Conservation (phyloP, 306 rosid genomes). For the Sophora flavescens region DNA sequence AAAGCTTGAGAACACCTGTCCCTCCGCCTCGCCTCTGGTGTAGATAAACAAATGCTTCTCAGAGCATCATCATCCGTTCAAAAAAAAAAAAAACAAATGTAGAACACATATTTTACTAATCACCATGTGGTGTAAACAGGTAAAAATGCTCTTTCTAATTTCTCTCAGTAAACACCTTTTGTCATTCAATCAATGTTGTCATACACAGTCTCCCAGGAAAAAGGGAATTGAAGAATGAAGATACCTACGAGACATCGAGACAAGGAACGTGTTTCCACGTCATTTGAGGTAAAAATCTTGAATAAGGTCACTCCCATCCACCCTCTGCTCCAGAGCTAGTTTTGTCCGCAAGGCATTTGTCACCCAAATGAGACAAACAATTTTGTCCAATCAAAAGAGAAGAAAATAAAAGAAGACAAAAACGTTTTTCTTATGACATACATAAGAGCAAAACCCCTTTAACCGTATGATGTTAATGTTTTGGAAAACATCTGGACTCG, state of each 20-base stretch:
- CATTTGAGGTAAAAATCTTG: conserved; percentile 22
- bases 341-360: conserved; percentile 18
- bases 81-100: too few relatives aligned
- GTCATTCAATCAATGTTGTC: background rate
- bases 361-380: conserved; percentile 37
- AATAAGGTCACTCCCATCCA: conserved; percentile 24
- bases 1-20: too few relatives aligned
- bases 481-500: conserved; percentile 28
- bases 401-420: conserved; percentile 1
- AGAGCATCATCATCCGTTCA: too few relatives aligned
- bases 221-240: conserved; percentile 30
- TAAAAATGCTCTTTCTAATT: too few relatives aligned
- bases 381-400: conserved; percentile 23
- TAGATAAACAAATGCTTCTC: too few relatives aligned
- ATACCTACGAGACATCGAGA: background rate
- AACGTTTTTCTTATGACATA: conserved; percentile 30
- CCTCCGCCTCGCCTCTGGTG: too few relatives aligned
- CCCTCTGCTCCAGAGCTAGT: conserved; percentile 1
- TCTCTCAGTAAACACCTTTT: background rate
- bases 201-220: background rate
- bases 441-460: conserved; percentile 40
- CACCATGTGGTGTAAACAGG: background rate
- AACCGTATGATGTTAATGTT: conserved; percentile 45
- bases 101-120: background rate
- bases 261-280: background rate